A percentile compares a stretch with the other conserved stretches of the same genome.
phyloP scores from a whole-genome alignment of 495 filamentous ascomycete species.

The Aspergillus asperescens region DNA sequence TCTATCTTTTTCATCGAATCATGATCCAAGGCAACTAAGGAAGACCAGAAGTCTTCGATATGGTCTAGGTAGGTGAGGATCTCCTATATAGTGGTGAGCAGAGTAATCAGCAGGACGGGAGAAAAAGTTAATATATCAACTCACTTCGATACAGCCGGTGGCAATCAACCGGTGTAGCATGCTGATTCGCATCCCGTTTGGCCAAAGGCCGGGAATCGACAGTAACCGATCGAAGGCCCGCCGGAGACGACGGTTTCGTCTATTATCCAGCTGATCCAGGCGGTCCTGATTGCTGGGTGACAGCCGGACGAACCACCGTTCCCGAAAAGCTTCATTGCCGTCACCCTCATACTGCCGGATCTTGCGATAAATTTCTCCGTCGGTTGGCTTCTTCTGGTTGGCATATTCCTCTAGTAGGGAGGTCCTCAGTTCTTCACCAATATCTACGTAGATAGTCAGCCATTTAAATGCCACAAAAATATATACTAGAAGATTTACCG shows the following conservation, averaged over 20 bases:
- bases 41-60: conserved; percentile 2
- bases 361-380: conserved; percentile 39
- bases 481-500: conserved; percentile 14
- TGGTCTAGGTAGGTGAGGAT: background rate
- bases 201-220: conserved; percentile 24
- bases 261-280: conserved; percentile 14
- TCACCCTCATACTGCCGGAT: conserved; percentile 31
- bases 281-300: conserved; percentile 20
- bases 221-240: conserved; percentile 24
- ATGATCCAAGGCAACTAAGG: background rate
- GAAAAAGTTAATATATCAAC: background rate
- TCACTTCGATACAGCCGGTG: conserved; percentile 17
- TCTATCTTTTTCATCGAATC: background rate
- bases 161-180: conserved; percentile 18
- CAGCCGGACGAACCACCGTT: conserved; percentile 22
- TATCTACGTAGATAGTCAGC: conserved; percentile 16
- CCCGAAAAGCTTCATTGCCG: conserved; percentile 20
- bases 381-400: conserved; percentile 28
- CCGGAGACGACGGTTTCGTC: conserved; percentile 3
- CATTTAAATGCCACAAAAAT: background rate
- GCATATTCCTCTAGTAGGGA: conserved; percentile 30
- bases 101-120: background rate
- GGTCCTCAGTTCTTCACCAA: conserved; percentile 20
- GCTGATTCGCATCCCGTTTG: conserved; percentile 23
- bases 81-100: background rate